Percentiles rank a stretch among this genome's conserved stretches.
Conservation (phyloP, 306 rosid species). For the Fragaria iinumae region DNA sequence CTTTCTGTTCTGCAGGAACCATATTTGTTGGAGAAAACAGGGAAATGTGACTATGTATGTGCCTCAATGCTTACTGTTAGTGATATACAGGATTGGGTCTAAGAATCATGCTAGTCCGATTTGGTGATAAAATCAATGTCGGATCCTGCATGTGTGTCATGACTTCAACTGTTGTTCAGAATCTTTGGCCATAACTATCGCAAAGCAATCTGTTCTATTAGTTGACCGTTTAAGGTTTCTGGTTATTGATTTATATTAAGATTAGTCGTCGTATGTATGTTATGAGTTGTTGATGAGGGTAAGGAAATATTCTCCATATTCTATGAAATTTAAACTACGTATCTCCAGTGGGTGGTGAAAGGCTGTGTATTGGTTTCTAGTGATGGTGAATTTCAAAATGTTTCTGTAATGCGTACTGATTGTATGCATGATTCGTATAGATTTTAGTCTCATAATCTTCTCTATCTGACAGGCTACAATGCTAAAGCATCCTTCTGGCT, state of each 20-base stretch:
- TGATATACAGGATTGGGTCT: not conserved
- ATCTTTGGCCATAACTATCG: not conserved
- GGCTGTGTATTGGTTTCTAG: not conserved
- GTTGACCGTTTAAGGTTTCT: not conserved
- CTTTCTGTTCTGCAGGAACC: constrained; percentile 63
- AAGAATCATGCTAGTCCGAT: not conserved
- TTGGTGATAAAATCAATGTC: not conserved
- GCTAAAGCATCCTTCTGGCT: constrained; percentile 89
- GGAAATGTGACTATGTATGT: constrained; percentile 82
- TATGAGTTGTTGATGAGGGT: not conserved
- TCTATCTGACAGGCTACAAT: constrained; percentile 60
- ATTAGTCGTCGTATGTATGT: not conserved
- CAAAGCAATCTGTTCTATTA: not conserved
- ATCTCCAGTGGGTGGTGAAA: not conserved
- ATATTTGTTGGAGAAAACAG: constrained; percentile 46
- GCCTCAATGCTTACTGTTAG: constrained; percentile 19
- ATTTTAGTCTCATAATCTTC: constrained; percentile 20
- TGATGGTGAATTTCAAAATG: not conserved
- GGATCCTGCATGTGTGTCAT: not conserved
- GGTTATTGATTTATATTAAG: not conserved
- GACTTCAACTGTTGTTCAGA: not conserved
- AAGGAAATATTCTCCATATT: not conserved
- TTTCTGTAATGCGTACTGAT: constrained; percentile 10
- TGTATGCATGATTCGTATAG: not conserved
- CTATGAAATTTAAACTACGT: not conserved